Percentiles rank a stretch among this genome's conserved stretches.
Evolutionary conservation across 768 basidiomycete genomes (phyloP).

Genomic region (Naematelia aurantialba): DNA sequence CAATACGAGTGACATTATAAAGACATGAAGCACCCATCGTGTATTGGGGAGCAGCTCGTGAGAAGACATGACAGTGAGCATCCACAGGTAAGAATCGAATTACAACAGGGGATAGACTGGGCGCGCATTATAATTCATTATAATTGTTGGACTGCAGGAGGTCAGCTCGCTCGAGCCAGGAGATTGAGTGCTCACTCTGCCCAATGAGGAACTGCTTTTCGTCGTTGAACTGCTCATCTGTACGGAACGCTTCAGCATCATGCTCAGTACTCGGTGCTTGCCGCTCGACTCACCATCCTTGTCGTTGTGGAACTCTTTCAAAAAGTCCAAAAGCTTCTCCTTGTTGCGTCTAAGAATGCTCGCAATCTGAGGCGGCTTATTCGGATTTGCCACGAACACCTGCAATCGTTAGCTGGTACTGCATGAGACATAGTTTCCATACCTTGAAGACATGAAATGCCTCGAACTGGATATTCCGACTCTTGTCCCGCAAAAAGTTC

Average conservation of each 20-base stretch:
- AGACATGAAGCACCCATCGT: neutral
- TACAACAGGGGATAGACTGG: too few species aligned
- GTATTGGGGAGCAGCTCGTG: neutral
- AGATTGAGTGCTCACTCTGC: conserved; percentile 57
- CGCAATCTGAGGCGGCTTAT: conserved; percentile 95
- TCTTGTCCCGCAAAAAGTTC: conserved; percentile 96
- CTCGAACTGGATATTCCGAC: conserved; percentile 99
- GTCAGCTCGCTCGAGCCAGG: neutral
- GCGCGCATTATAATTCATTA: conserved; percentile 8
- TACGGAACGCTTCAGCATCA: conserved; percentile 48
- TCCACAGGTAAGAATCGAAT: too few species aligned
- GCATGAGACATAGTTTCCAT: conserved; percentile 25
- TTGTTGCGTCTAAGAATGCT: conserved; percentile 85
- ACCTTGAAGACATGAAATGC: conserved; percentile 99
- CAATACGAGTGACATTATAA: neutral
- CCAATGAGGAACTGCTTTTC: conserved; percentile 95
- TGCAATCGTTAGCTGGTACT: conserved; percentile 34
- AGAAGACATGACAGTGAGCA: too few species aligned
- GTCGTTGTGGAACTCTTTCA: conserved; percentile 94
- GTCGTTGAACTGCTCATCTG: conserved; percentile 94
- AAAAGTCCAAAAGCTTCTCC: conserved; percentile 83
- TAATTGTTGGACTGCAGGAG: conserved; percentile 20
- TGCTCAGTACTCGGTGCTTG: neutral
- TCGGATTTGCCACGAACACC: conserved; percentile 99
- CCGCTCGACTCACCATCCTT: conserved; percentile 65